Conservation (phyloP, 192 early-diverging fungal species). For the Polychytrium aggregatum region DNA sequence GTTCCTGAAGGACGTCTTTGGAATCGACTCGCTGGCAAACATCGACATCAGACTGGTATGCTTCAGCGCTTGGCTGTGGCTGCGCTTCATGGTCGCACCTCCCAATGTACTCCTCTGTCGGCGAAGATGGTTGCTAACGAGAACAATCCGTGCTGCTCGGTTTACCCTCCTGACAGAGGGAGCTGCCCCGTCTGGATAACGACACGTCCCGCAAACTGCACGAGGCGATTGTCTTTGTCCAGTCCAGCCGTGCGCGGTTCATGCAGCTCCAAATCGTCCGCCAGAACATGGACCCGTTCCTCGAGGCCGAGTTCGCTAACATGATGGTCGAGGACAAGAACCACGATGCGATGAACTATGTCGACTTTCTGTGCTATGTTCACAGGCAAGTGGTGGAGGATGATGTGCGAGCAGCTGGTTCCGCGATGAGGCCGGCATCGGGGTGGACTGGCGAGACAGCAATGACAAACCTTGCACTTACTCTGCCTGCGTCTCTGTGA, state of each 20-base stretch:
- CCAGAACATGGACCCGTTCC: constrained; percentile 65
- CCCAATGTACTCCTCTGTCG: not conserved
- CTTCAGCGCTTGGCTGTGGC: not conserved
- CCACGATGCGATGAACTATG: constrained; percentile 79
- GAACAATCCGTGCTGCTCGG: not conserved
- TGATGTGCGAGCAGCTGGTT: no score
- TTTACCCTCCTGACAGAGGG: constrained; percentile 20
- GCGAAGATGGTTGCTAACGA: not conserved
- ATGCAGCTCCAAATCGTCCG: constrained; percentile 64
- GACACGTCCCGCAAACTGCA: constrained; percentile 49
- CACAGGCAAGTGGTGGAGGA: constrained; percentile 68
- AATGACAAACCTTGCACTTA: no score
- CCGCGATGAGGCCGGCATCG: no score
- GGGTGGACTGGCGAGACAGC: no score
- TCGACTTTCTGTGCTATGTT: constrained; percentile 80
- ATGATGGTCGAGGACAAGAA: constrained; percentile 83
- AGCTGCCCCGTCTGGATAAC: constrained; percentile 60
- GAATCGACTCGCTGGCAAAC: constrained; percentile 55
- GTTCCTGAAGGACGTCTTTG: constrained; percentile 70
- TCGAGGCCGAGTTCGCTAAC: constrained; percentile 68
- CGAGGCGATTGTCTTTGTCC: constrained; percentile 50
- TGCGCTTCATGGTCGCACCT: not conserved
- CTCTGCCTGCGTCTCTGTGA: no score
- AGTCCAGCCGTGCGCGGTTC: constrained; percentile 52
- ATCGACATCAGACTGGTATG: constrained; percentile 59